Conservation (phyloP, 2,329 filamentous ascomycete genomes). For the Fusarium redolens region DNA sequence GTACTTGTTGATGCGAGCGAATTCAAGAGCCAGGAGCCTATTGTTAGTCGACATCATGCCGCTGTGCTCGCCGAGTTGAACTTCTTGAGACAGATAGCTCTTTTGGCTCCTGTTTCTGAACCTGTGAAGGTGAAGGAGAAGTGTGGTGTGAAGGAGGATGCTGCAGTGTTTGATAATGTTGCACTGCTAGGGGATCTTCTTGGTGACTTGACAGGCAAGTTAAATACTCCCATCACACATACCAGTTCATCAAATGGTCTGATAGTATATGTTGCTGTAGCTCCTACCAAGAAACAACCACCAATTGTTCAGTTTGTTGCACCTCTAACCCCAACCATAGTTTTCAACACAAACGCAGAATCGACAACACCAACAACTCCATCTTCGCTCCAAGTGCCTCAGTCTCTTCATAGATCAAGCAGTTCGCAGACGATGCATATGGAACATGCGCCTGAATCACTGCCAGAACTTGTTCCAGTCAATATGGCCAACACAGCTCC, state of each 20-base stretch:
- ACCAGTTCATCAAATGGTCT: background rate
- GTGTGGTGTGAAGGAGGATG: background rate
- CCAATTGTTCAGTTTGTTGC: background rate
- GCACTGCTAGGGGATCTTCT: conserved; percentile 34
- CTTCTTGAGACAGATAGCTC: conserved; percentile 40
- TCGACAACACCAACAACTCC: too few relatives aligned
- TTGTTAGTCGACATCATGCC: conserved; percentile 45
- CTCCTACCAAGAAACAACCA: background rate
- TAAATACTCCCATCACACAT: too few relatives aligned
- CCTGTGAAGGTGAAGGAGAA: background rate
- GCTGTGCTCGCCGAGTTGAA: conserved; percentile 46
- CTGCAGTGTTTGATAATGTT: conserved; percentile 28
- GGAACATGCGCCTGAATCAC: background rate
- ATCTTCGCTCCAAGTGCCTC: background rate
- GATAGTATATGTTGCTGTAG: background rate
- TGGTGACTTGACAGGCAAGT: conserved; percentile 13
- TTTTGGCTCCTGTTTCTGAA: conserved; percentile 23
- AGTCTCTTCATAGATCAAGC: background rate
- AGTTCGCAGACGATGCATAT: conserved; percentile 7
- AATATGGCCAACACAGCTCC: background rate
- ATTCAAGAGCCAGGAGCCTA: conserved; percentile 44
- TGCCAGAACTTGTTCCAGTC: conserved; percentile 23
- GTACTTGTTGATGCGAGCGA: conserved; percentile 39
- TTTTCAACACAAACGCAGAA: background rate
- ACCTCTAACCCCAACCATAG: background rate